Percentiles rank a stretch among this genome's conserved stretches.
These are phyloP conservation scores for Eucommia ulmoides DNA, from an alignment of 257 asterid species.

Conservation along the genomic window DNA sequence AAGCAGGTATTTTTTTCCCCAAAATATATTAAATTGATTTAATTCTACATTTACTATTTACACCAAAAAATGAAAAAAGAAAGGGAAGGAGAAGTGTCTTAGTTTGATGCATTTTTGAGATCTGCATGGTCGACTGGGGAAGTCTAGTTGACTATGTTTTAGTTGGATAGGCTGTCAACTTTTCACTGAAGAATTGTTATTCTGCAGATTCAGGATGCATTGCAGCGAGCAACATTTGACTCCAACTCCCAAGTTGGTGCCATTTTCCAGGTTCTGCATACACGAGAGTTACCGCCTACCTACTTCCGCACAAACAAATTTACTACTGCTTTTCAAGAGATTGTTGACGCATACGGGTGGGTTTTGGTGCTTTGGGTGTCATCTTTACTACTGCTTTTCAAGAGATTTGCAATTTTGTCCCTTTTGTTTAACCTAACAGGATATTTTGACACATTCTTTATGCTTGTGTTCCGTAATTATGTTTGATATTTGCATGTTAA, in stretches of 20 bases:
- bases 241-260: conserved; percentile 94
- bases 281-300: conserved; percentile 95
- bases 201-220: conserved; percentile 76
- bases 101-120: too few relatives aligned
- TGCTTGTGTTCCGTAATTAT: too few relatives aligned
- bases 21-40: background rate
- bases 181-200: too few relatives aligned
- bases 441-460: too few relatives aligned
- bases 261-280: conserved; percentile 70
- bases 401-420: too few relatives aligned
- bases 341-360: conserved; percentile 98
- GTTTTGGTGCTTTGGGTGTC: conserved; percentile 19
- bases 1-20: conserved; percentile 49
- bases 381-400: background rate
- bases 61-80: background rate
- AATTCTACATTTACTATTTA: background rate
- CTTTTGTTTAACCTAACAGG: too few relatives aligned
- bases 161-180: too few relatives aligned
- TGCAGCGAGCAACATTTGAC: conserved; percentile 66
- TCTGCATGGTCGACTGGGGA: too few relatives aligned
- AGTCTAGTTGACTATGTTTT: too few relatives aligned
- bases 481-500: too few relatives aligned
- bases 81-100: conserved; percentile 1
- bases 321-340: conserved; percentile 84
- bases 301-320: conserved; percentile 82